A percentile compares a stretch with the other conserved stretches of the same genome.
Conservation (phyloP, 176 grass and related monocot genomes). For the Guadua angustifolia region DNA sequence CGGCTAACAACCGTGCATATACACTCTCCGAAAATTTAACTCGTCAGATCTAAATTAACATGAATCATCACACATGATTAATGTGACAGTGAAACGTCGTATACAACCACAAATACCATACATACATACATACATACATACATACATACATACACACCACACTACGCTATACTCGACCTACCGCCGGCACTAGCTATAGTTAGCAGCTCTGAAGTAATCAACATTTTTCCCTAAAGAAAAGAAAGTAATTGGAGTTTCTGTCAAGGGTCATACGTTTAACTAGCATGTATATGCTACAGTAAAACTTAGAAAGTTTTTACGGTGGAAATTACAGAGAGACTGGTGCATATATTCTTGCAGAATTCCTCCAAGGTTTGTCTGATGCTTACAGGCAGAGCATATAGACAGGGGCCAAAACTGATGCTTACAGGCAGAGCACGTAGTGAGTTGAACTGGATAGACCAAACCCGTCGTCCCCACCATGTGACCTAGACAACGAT, state of each 20-base stretch:
- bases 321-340: no score
- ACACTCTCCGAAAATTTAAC: background rate
- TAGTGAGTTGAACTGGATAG: background rate
- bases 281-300: no score
- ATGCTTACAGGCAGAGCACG: background rate
- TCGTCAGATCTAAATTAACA: background rate
- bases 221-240: background rate
- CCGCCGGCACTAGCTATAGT: no score
- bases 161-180: background rate
- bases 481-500: slow-evolving; percentile 34
- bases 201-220: no score
- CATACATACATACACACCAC: no score
- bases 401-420: no score
- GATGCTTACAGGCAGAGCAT: no score
- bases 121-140: no score
- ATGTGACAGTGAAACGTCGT: background rate
- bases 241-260: background rate
- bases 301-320: no score
- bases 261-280: no score
- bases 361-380: no score
- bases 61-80: background rate
- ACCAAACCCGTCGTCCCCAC: slow-evolving; percentile 32
- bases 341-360: no score
- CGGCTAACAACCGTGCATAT: background rate
- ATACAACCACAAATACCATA: background rate